Percentiles rank a stretch among this genome's conserved stretches.
phyloP scores from a whole-genome alignment of 495 filamentous ascomycete genomes.

The Xylaria flabelliformis region DNA sequence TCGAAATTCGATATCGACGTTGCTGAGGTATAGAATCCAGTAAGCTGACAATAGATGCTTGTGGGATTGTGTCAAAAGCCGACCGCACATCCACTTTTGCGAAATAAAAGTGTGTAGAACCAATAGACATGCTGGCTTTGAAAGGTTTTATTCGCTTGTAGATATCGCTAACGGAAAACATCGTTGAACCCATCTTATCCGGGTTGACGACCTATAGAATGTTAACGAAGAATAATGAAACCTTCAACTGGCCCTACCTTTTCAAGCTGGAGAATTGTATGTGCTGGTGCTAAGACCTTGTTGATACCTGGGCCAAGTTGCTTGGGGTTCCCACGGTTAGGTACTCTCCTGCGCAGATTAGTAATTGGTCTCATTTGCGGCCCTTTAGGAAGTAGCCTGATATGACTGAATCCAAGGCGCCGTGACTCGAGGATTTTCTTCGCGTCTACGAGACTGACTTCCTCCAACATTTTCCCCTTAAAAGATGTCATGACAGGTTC shows the following conservation, averaged over 20 bases:
- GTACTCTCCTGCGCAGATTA: slow-evolving; percentile 73
- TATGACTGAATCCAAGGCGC: slow-evolving; percentile 73
- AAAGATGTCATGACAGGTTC: slow-evolving; percentile 74
- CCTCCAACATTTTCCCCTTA: slow-evolving; percentile 79
- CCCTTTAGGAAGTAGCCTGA: slow-evolving; percentile 82
- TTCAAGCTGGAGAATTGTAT: slow-evolving; percentile 79
- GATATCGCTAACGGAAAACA: slow-evolving; percentile 84
- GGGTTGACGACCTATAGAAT: slow-evolving; percentile 58
- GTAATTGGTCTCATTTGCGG: slow-evolving; percentile 76
- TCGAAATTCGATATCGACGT: slow-evolving; percentile 71
- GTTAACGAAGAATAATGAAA: neutral
- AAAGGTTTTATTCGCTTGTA: slow-evolving; percentile 77
- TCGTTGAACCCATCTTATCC: slow-evolving; percentile 68
- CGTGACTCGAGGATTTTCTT: slow-evolving; percentile 64
- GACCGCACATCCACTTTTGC: slow-evolving; percentile 91
- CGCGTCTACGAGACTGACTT: slow-evolving; percentile 67
- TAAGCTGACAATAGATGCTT: slow-evolving; percentile 70
- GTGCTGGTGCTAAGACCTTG: slow-evolving; percentile 74
- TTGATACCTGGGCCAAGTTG: slow-evolving; percentile 81
- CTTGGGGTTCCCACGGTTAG: slow-evolving; percentile 59
- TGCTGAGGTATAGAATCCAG: slow-evolving; percentile 68
- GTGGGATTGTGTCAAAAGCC: slow-evolving; percentile 96
- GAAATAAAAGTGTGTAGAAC: slow-evolving; percentile 64
- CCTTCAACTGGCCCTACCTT: slow-evolving; percentile 51
- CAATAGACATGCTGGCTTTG: slow-evolving; percentile 54